Conservation (phyloP, 2,329 filamentous ascomycete species). For the Grosmannia clavigera region DNA sequence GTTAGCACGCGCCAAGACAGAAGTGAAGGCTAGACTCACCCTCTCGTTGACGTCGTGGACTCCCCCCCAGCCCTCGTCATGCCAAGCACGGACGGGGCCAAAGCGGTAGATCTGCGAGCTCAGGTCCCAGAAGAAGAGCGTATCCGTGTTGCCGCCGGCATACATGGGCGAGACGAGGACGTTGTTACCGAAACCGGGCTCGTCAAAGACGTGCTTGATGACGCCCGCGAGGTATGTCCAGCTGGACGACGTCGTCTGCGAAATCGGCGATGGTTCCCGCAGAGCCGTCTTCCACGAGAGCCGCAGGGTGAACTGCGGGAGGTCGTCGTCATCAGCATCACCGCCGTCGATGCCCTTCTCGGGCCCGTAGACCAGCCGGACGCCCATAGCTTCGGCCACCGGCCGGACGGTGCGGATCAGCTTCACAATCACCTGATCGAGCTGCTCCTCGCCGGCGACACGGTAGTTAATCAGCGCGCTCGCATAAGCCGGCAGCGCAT, state of each 20-base stretch:
- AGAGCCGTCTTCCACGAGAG: neutral
- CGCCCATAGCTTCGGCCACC: neutral
- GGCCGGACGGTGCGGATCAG: neutral
- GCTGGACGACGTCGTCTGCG: neutral
- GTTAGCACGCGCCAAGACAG: neutral
- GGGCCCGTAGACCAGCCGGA: neutral
- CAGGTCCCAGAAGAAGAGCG: slow-evolving; percentile 31
- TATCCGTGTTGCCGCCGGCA: slow-evolving; percentile 36
- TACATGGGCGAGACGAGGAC: slow-evolving; percentile 39
- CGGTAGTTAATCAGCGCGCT: slow-evolving; percentile 46
- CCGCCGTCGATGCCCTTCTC: neutral
- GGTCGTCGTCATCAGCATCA: neutral
- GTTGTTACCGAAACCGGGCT: slow-evolving; percentile 24
- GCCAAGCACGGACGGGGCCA: slow-evolving; percentile 27
- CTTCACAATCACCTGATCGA: neutral
- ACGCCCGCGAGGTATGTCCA: neutral
- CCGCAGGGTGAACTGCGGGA: neutral
- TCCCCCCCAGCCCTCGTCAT: slow-evolving; percentile 17
- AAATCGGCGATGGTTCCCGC: neutral
- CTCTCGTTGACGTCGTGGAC: slow-evolving; percentile 29
- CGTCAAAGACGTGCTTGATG: slow-evolving; percentile 2
- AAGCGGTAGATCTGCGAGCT: slow-evolving; percentile 36
- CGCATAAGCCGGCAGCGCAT: slow-evolving; percentile 51
- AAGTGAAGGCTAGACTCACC: slow-evolving; percentile 12
- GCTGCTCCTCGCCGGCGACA: slow-evolving; percentile 38